phyloP scores from a whole-genome alignment of 192 early-diverging fungal genomes.

The Phlyctochytrium planicorne region DNA sequence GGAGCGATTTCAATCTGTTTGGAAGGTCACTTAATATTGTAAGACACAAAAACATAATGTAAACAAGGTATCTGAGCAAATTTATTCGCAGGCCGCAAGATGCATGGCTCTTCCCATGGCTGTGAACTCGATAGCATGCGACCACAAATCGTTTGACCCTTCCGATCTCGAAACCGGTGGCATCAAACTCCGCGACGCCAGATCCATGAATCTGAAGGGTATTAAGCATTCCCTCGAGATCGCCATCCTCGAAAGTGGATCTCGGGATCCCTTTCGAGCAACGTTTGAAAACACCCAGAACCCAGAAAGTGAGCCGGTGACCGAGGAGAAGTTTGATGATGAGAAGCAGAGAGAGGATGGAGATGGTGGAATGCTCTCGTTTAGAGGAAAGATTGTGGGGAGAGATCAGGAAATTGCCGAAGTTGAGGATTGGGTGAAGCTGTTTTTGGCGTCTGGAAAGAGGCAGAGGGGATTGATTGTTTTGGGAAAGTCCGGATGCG shows the following conservation, averaged over 20 bases:
- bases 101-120: background rate
- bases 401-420: background rate
- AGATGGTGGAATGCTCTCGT: background rate
- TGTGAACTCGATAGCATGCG: background rate
- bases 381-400: background rate
- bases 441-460: background rate
- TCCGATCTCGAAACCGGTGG: background rate
- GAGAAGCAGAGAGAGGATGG: background rate
- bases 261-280: background rate
- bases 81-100: too few relatives aligned
- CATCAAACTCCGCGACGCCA: background rate
- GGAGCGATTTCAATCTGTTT: slow-evolving; percentile 20
- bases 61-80: too few relatives aligned
- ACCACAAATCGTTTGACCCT: background rate
- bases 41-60: too few relatives aligned
- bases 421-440: background rate
- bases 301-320: too few relatives aligned
- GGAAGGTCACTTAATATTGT: slow-evolving; percentile 30
- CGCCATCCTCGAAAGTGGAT: background rate
- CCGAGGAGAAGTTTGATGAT: background rate
- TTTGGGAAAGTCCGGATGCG: background rate
- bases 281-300: too few relatives aligned
- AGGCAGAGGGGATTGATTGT: background rate
- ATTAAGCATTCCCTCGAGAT: background rate
- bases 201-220: background rate